Evolutionary conservation across 345 rosid genomes (phyloP), one percentile per base, ranked within the genome.

Genomic region (Erodium maritimum): DNA sequence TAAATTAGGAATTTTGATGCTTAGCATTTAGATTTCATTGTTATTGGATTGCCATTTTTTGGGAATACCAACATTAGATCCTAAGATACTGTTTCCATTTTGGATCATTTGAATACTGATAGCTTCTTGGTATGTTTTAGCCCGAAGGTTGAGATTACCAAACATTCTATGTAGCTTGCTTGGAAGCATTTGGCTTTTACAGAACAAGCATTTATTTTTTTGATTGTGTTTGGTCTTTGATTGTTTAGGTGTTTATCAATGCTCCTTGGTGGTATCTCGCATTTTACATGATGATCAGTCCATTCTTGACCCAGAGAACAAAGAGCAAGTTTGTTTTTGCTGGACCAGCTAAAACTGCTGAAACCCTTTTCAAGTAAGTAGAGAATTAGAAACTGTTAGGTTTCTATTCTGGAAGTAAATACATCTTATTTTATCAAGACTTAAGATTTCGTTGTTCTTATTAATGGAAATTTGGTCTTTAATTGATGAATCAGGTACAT

Each of bases 161-260:
- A 29, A 29, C 37, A 29, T 29, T 29, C 1, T 29, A 11, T 29
- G 9, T 29, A 11, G 37, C 37, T 29, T 29, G 37, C 8, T 29
- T 29, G 37, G 37, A 29, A 29, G 37, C 5, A 5, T 29, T 11
- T 29, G 37, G 37, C 37, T 29, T 29, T 29, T 29, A 29, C 37
- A 6, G 9, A 29, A 29, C 1, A 29, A 29, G 37, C 8, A 29
- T 11, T 29, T 29, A 29, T 29, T 29, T n/a, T n/a, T n/a, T 54
- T 52, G 19, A 23, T 5, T 16, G 50, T 20, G 37, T 18, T 29
- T 65, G 50, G 22, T 34, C 37, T 50, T 20, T 59, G 46, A 18
- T 61, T 24, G 20, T 64, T 34, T 57, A 51, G 21, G 21, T 51
- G 48, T 42, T 42, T 16, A 42, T 42, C 48, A 42, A 42, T 42